Base-by-base conservation (phyloP, 176 grass and related monocot genomes). In the Phyllostachys edulis region DNA sequence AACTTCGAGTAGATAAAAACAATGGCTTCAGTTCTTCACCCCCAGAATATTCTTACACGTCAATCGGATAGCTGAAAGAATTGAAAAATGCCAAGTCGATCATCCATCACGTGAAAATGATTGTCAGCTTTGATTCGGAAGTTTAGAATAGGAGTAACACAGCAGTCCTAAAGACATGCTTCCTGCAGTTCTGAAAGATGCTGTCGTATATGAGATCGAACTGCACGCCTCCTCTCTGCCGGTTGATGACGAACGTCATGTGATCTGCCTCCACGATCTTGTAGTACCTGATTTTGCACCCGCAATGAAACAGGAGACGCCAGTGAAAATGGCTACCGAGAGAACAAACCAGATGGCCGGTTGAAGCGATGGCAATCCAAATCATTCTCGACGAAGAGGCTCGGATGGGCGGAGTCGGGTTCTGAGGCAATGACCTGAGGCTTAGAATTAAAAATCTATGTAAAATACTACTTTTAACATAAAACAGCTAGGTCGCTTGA, bases 161-260 rank as follows among this genome's bases (percentile, higher is more conserved):
- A n/a, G 71, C 77, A 8, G 10, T 92, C 69, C 90, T 82, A 42
- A 73, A 67, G 57, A 89, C 83, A 63, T 89, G 82, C 10, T 86
- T 89, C 86, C 92, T 78, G 83, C 92, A 94, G 67, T 86, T 80
- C 2, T 50, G 27, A 79, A 97, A 97, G 80, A 97, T 97, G 90
- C 18, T 90, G 39, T 94, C 90, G 41, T 97, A 97, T 42, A 94
- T 37, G 63, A 91, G 81, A 80, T 97, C 95, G 34, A 97, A 94
- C 49, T 92, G 90, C 50, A 91, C 81, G 36, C 92, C 82, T 2
- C 92, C 92, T 61, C 88, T 85, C 5, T 84, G 90, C 10, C 92
- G 76, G 79, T 97, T 92, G 56, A 97, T 72, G 14, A 97, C 69
- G 79, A 97, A 92, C 52, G 90, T 47, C 82, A 94, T 94, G 71